A percentile compares a stretch with the other conserved stretches of the same genome.
Conservation (phyloP, 2,329 filamentous ascomycete species). For the Colletotrichum australisinense region DNA sequence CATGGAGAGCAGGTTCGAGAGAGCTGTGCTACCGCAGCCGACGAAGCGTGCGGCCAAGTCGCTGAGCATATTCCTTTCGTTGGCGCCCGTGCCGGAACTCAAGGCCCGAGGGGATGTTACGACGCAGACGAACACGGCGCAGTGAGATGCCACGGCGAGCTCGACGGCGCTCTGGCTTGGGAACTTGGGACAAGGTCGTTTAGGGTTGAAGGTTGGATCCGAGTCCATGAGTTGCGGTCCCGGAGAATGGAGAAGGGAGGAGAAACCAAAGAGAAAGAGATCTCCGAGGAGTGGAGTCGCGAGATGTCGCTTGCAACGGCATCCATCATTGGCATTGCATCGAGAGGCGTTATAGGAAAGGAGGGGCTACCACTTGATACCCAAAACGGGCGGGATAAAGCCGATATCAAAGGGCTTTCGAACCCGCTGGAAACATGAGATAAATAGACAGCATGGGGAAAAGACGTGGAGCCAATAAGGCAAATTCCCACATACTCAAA, state of each 20-base stretch:
- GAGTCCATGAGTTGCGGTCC: not conserved
- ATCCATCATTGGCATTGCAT: not conserved
- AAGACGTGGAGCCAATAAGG: not conserved
- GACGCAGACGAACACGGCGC: slow-evolving; percentile 55
- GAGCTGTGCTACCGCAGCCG: slow-evolving; percentile 60
- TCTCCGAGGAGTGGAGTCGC: too few species aligned
- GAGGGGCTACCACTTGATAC: slow-evolving; percentile 19
- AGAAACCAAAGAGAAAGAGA: too few species aligned
- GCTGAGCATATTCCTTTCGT: slow-evolving; percentile 71
- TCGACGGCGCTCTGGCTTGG: not conserved
- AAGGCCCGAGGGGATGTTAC: slow-evolving; percentile 59
- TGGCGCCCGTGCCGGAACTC: slow-evolving; percentile 65
- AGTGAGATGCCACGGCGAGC: slow-evolving; percentile 36
- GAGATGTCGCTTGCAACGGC: not conserved
- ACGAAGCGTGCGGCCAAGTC: slow-evolving; percentile 60
- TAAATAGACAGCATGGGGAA: slow-evolving; percentile 1
- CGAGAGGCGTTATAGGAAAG: slow-evolving; percentile 12
- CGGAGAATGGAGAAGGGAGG: not conserved
- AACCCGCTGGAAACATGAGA: slow-evolving; percentile 11
- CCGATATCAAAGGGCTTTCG: not conserved
- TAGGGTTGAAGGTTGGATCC: not conserved
- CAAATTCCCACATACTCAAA: not conserved
- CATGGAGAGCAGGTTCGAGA: slow-evolving; percentile 67
- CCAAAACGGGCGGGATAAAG: slow-evolving; percentile 2
- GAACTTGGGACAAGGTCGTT: too few species aligned